A percentile compares a stretch with the other conserved stretches of the same genome.
Conservation (phyloP, 371 early-diverging fungal genomes). For the Apophysomyces elegans region DNA sequence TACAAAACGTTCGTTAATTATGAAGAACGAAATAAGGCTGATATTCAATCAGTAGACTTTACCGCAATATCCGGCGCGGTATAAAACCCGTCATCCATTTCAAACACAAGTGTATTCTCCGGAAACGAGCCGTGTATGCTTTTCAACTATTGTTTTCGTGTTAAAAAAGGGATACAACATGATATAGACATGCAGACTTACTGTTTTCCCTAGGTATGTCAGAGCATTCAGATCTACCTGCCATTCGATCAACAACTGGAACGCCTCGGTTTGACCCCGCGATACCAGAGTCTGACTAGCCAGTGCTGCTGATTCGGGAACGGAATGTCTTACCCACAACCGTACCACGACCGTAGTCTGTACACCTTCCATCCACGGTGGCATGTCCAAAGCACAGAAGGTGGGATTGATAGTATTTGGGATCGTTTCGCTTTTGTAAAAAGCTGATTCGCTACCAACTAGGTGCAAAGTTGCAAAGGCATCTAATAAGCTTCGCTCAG, state of each 20-base stretch:
- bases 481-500: conserved; percentile 34
- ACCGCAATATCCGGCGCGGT: conserved; percentile 50
- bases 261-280: conserved; percentile 25
- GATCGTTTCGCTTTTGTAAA: conserved; percentile 48
- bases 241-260: conserved; percentile 55
- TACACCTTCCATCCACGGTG: conserved; percentile 39
- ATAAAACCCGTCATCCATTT: conserved; percentile 62
- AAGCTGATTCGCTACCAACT: conserved; percentile 22
- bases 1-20: not conserved
- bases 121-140: conserved; percentile 49
- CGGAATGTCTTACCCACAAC: conserved; percentile 52
- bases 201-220: conserved; percentile 49
- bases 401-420: conserved; percentile 48
- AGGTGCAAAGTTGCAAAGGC: conserved; percentile 35
- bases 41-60: conserved; percentile 1
- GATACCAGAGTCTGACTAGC: conserved; percentile 22
- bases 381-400: conserved; percentile 35
- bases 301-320: conserved; percentile 43
- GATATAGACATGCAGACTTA: conserved; percentile 17
- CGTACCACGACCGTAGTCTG: conserved; percentile 38
- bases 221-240: conserved; percentile 53
- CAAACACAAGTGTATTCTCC: conserved; percentile 58
- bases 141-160: conserved; percentile 23
- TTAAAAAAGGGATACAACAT: not conserved
- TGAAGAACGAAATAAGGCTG: not conserved